Evolutionary conservation across 2,329 filamentous ascomycete genomes (phyloP).

Genomic region (Xylariales sp.): DNA sequence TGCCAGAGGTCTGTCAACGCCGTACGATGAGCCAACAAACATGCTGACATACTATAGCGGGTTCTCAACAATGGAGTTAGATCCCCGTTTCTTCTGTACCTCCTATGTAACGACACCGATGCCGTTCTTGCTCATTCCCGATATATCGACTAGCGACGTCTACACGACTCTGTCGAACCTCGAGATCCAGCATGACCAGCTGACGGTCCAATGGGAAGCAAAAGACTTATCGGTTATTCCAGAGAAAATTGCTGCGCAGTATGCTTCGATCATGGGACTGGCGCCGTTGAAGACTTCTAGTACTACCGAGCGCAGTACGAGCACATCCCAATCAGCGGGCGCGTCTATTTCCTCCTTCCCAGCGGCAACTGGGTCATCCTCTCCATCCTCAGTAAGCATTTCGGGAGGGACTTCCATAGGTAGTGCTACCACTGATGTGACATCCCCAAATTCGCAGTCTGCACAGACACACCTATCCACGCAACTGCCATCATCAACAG

Average conservation of each 20-base stretch:
- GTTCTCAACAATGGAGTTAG: slow-evolving; percentile 18
- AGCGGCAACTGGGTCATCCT: too few species aligned
- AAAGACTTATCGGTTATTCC: slow-evolving; percentile 20
- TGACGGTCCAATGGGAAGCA: slow-evolving; percentile 24
- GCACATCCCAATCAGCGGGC: too few species aligned
- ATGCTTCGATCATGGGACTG: slow-evolving; percentile 23
- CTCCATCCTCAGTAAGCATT: too few species aligned
- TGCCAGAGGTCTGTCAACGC: slow-evolving; percentile 21
- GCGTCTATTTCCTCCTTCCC: too few species aligned
- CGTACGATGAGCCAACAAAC: background rate
- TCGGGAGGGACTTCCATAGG: too few species aligned
- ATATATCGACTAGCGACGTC: slow-evolving; percentile 24
- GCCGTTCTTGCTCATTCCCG: slow-evolving; percentile 23
- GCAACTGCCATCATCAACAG: too few species aligned
- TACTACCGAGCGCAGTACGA: background rate
- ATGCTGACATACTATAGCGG: slow-evolving; percentile 15
- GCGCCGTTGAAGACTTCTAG: background rate
- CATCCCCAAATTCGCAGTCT: too few species aligned
- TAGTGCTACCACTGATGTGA: too few species aligned
- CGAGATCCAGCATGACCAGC: slow-evolving; percentile 24
- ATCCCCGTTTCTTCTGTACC: slow-evolving; percentile 20
- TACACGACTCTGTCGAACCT: slow-evolving; percentile 23
- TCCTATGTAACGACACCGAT: slow-evolving; percentile 23
- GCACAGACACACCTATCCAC: too few species aligned
- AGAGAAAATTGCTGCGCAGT: slow-evolving; percentile 16